Evolutionary conservation across 2,329 filamentous ascomycete genomes (phyloP), one percentile per base, ranked within the genome.

Genomic region (Fusarium transvaalense): DNA sequence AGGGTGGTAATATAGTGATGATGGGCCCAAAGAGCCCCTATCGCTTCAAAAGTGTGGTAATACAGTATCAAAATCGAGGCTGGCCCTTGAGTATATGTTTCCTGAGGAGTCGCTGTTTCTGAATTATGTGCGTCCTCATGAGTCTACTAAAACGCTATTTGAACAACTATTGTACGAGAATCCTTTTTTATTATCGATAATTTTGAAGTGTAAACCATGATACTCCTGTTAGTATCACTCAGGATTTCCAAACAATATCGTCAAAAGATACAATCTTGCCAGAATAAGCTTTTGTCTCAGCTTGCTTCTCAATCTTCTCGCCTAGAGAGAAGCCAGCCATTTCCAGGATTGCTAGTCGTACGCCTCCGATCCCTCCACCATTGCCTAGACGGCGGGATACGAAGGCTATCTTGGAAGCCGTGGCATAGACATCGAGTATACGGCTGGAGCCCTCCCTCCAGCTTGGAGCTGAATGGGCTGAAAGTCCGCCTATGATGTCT

Each of bases 251-350:
- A 46, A 74, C 59, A 23, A 82, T 77, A 43, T 81, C 77, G 39
- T 82, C 79, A 60, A 81, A 82, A 1, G 79, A 77, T 15, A 82
- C 76, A 51, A 79, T 64, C 8, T 77, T 74, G 13, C 80, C 80
- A 7, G 69, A 70, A 53, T 82, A 81, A 0, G 71, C 69, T 37
- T 76, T 73, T 10, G 76, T 78, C 67, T 82, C 76, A 8, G 79
- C 75, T 42, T 76, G 76, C 38, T 79, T 78, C 54, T 77, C 74
- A 15, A 79, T 72, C 50, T 69, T 76, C 2, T 75, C 73, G 8
- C 71, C 59, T 21, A 76, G 39, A 7, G 71, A 56, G 43, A 81
- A 76, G 6, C 80, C 82, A 2, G 80, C 80, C 75, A 83, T 78
- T 46, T 81, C 78, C 29, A 83, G 47, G 10, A 82, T 78, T 13